A percentile compares a stretch with the other conserved stretches of the same genome.
These are phyloP conservation scores for Quercus rubra DNA, from an alignment of 306 rosid species.

Conservation along the genomic window DNA sequence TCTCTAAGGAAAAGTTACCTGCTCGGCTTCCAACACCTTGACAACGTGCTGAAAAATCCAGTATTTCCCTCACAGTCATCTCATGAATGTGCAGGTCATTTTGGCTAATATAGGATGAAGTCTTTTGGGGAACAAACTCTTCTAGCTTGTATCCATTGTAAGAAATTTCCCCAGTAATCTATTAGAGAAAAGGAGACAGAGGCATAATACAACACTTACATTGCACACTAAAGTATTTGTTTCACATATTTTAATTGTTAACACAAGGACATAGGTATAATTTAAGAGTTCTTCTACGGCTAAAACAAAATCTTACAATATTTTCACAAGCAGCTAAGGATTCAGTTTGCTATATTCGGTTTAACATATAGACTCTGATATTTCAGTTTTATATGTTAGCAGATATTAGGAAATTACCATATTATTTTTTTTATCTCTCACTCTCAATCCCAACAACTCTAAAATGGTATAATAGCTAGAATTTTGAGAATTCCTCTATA, in stretches of 20 bases:
- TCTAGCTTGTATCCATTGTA: constrained; percentile 55
- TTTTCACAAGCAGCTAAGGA: no score
- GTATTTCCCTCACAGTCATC: constrained; percentile 80
- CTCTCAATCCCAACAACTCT: no score
- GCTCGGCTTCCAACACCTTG: constrained; percentile 70
- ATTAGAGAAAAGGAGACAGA: not conserved
- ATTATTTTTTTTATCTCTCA: no score
- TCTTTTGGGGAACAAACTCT: constrained; percentile 63
- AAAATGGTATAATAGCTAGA: no score
- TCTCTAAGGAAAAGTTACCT: constrained; percentile 32
- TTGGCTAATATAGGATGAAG: constrained; percentile 72
- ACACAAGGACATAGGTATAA: not conserved
- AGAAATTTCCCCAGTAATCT: constrained; percentile 53
- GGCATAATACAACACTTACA: not conserved
- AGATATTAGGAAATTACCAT: no score
- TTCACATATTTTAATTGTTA: not conserved
- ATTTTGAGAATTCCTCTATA: no score
- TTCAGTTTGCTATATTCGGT: no score
- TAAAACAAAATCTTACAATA: no score
- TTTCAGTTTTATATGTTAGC: no score
- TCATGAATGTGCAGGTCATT: constrained; percentile 59
- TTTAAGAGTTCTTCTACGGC: not conserved
- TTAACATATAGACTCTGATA: no score
- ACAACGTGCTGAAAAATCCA: constrained; percentile 68
- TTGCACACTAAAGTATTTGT: not conserved